Conservation (phyloP, 805 yeast genomes). For the Lachancea nothofagi region DNA sequence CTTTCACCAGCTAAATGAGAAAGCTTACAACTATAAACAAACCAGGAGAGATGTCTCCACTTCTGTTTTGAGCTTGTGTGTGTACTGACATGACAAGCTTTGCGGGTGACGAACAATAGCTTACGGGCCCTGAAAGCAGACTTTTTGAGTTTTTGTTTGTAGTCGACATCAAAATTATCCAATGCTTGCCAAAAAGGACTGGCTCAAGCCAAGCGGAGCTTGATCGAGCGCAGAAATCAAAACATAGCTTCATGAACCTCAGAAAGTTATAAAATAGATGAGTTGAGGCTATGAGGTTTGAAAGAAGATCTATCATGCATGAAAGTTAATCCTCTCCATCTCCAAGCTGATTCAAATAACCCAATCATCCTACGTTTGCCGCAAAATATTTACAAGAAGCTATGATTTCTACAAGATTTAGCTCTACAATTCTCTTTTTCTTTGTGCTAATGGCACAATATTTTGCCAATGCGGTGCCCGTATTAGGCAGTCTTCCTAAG, state of each 20-base stretch:
- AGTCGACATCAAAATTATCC: no score
- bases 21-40: no score
- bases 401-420: slow-evolving; percentile 1
- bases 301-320: no score
- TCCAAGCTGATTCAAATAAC: background rate
- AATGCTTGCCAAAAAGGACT: slow-evolving; percentile 1
- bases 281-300: slow-evolving; percentile 1
- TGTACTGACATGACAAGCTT: no score
- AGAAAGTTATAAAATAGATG: background rate
- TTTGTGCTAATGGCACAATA: slow-evolving; percentile 2
- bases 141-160: no score
- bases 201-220: background rate
- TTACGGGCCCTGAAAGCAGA: no score
- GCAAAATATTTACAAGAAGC: background rate
- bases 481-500: slow-evolving; percentile 24
- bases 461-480: slow-evolving; percentile 23
- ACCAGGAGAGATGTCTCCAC: no score
- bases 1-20: no score
- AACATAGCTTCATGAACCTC: background rate
- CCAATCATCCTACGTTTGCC: background rate
- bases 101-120: no score
- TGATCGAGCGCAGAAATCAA: background rate
- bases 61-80: no score
- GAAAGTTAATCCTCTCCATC: background rate
- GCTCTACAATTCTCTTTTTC: background rate